Evolutionary conservation across 768 basidiomycete species (phyloP), one percentile per base, ranked within the genome.

Genomic region (Russula foetens): DNA sequence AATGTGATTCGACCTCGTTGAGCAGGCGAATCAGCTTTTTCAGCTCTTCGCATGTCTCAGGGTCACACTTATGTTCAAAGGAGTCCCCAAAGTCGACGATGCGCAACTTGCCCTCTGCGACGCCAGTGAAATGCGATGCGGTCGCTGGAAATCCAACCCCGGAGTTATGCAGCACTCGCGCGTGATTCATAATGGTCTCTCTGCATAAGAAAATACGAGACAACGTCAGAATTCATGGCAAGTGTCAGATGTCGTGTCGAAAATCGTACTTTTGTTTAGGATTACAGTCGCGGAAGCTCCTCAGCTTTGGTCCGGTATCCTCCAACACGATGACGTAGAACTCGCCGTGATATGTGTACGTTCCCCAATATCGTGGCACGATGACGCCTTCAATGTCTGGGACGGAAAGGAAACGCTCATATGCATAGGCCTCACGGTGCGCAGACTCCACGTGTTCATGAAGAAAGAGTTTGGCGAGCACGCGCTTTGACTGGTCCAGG

Each of bases 391-490:
- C 52, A 35, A 53, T 21, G 6, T 39, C 14, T 9, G 58, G 52
- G 44, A 23, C 52, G 6, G 52, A 53, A 26, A 59, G 58, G 26
- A 29, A 31, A 26, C 28, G 52, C 14, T 59, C 58, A 38, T 59
- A 59, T 26, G 46, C 58, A n/a, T 15, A 47, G 0, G 58, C 58
- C 35, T 59, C 58, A 14, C 58, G 58, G 45, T 53, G 38, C 4
- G 58, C 58, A 12, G 58, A 46, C 17, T 31, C 58, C n/a, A 59
- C 28, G 45, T 59, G 52, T 26, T 59, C 58, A 45, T 59, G 44
- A 9, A 59, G 58, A 31, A 59, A 59, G 44, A 59, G n/a, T 45
- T 59, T 59, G 35, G 58, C 58, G 15, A 59, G 52, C 38, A 59
- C 58, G 14, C 31, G 23, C 28, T 21, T 53, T 21, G 52, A 46